These are phyloP conservation scores for Arabis alpina DNA, from an alignment of 345 rosid genomes.

Conservation along the genomic window DNA sequence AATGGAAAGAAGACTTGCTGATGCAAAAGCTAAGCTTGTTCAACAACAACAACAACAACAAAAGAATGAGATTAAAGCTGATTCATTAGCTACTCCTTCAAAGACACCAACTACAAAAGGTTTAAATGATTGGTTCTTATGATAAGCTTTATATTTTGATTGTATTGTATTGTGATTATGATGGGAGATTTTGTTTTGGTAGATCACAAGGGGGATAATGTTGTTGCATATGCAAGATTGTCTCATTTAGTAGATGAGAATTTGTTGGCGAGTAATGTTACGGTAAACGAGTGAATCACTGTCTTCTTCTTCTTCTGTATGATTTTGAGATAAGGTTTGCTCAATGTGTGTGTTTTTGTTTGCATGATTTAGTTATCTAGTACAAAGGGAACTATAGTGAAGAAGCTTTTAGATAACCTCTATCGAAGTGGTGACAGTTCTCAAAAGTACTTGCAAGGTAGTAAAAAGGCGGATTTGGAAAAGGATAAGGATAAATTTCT, in stretches of 20 bases:
- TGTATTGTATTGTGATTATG: neutral
- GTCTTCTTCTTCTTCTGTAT: conserved; percentile 9
- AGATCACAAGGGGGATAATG: conserved; percentile 57
- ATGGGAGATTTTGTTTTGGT: conserved; percentile 23
- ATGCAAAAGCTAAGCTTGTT: conserved; percentile 61
- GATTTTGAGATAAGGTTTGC: neutral
- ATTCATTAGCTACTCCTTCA: conserved; percentile 35
- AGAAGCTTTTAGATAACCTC: conserved; percentile 69
- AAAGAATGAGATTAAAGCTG: conserved; percentile 44
- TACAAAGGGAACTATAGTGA: conserved; percentile 56
- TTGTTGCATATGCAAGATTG: conserved; percentile 54
- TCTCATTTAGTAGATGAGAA: conserved; percentile 61
- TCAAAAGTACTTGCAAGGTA: conserved; percentile 77
- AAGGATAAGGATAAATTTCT: conserved; percentile 67
- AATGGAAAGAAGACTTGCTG: conserved; percentile 59
- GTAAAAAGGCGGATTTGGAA: conserved; percentile 62
- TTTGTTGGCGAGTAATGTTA: conserved; percentile 50
- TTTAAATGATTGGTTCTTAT: neutral
- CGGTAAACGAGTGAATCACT: conserved; percentile 43
- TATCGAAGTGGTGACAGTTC: conserved; percentile 83
- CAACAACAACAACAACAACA: conserved; percentile 47
- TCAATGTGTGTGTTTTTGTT: conserved; percentile 1
- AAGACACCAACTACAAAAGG: conserved; percentile 47
- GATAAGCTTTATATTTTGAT: neutral
- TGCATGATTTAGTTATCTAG: conserved; percentile 53